Percentiles rank a stretch among this genome's conserved stretches.
Conservation (phyloP, 192 early-diverging fungal species). For the Coemansia sp. region DNA sequence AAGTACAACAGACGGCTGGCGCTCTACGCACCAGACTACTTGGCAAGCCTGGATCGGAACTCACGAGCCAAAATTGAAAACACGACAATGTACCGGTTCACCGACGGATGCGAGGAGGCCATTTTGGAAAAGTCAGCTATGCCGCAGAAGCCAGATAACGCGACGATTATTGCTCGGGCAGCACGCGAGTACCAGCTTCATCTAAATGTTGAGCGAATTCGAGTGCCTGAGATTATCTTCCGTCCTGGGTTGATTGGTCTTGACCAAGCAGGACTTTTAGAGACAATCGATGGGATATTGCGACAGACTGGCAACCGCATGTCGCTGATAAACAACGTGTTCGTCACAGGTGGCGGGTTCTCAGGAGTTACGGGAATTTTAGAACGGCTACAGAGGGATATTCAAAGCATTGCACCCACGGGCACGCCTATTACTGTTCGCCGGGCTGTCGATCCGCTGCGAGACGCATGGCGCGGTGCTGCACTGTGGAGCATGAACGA, state of each 20-base stretch:
- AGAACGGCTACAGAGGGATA: slow-evolving; percentile 62
- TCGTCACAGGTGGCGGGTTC: slow-evolving; percentile 78
- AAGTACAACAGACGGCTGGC: slow-evolving; percentile 72
- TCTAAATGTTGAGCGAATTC: slow-evolving; percentile 86
- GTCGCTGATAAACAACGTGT: slow-evolving; percentile 57
- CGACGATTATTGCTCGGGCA: slow-evolving; percentile 38
- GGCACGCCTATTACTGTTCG: slow-evolving; percentile 58
- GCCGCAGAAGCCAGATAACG: slow-evolving; percentile 40
- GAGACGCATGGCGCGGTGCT: slow-evolving; percentile 87
- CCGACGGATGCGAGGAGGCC: slow-evolving; percentile 58
- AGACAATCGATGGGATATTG: slow-evolving; percentile 68
- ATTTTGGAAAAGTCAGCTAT: slow-evolving; percentile 63
- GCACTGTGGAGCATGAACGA: slow-evolving; percentile 64
- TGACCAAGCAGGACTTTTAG: slow-evolving; percentile 85
- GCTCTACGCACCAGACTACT: slow-evolving; percentile 72
- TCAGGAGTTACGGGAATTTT: slow-evolving; percentile 62
- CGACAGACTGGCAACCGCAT: slow-evolving; percentile 29
- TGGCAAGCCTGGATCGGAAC: slow-evolving; percentile 70
- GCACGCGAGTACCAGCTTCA: slow-evolving; percentile 79
- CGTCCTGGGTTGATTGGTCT: slow-evolving; percentile 82
- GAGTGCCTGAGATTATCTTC: slow-evolving; percentile 89
- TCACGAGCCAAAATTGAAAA: slow-evolving; percentile 64
- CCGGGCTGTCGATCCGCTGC: slow-evolving; percentile 67
- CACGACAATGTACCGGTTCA: slow-evolving; percentile 72
- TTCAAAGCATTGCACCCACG: slow-evolving; percentile 66